Conservation (phyloP, 345 rosid genomes). For the Citrus trifoliata region DNA sequence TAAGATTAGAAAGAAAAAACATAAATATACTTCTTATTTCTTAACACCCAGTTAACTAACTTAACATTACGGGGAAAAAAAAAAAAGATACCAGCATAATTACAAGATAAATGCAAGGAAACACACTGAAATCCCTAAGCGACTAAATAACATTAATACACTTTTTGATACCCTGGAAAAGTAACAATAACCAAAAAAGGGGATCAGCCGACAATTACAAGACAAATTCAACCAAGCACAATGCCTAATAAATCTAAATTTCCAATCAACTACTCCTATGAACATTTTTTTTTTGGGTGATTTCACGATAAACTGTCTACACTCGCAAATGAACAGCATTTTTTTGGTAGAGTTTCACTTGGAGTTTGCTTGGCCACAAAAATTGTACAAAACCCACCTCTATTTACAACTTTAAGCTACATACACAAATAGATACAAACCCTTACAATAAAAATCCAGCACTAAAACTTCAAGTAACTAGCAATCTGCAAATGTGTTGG, state of each 20-base stretch:
- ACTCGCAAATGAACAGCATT: background rate
- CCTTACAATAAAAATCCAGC: background rate
- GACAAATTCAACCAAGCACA: background rate
- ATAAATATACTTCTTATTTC: no score
- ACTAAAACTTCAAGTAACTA: background rate
- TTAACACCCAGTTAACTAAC: background rate
- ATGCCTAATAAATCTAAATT: background rate
- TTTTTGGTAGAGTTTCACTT: background rate
- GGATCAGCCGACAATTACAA: background rate
- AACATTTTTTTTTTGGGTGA: background rate
- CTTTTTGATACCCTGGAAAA: background rate
- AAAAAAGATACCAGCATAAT: no score
- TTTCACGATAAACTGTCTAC: background rate
- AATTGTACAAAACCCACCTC: background rate
- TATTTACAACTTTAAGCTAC: background rate
- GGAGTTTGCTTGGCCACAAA: background rate
- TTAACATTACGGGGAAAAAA: no score
- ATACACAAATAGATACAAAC: background rate
- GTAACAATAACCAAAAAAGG: background rate
- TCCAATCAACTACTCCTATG: background rate
- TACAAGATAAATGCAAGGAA: background rate
- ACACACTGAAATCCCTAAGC: background rate
- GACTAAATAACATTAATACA: background rate
- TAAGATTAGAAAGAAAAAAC: background rate
- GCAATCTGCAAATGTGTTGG: background rate